Conservation (phyloP, 768 basidiomycete genomes). For the Lactifluus pinguis region DNA sequence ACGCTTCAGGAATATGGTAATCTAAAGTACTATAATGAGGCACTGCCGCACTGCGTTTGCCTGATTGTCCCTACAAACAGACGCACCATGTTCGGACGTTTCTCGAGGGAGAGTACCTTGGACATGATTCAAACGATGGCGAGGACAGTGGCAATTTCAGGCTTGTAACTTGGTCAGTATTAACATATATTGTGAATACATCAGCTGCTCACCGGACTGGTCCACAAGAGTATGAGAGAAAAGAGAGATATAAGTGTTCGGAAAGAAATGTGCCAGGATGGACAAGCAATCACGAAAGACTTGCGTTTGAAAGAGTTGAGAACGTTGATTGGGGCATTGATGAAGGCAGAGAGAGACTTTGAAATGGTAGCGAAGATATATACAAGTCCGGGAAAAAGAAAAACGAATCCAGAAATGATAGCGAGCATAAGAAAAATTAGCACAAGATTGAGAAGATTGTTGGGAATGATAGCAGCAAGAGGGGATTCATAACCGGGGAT, state of each 20-base stretch:
- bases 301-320: neutral
- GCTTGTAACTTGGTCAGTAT: neutral
- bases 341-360: neutral
- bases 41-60: rapidly evolving
- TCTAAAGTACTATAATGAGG: neutral
- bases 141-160: neutral
- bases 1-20: neutral
- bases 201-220: constrained; percentile 1
- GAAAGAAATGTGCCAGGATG: neutral
- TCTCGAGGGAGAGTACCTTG: neutral
- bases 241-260: neutral
- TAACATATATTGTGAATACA: too few relatives aligned
- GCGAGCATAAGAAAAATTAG: neutral
- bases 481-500: constrained; percentile 1
- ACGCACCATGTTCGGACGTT: neutral
- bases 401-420: neutral
- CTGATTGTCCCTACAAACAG: neutral
- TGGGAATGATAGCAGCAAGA: neutral
- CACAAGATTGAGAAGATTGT: neutral
- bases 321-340: neutral
- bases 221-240: neutral
- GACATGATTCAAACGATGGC: neutral
- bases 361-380: neutral
- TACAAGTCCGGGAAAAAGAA: neutral
- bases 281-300: neutral